Conservation (phyloP, 176 grass and related monocot species). For the Calamus simplicifolius region DNA sequence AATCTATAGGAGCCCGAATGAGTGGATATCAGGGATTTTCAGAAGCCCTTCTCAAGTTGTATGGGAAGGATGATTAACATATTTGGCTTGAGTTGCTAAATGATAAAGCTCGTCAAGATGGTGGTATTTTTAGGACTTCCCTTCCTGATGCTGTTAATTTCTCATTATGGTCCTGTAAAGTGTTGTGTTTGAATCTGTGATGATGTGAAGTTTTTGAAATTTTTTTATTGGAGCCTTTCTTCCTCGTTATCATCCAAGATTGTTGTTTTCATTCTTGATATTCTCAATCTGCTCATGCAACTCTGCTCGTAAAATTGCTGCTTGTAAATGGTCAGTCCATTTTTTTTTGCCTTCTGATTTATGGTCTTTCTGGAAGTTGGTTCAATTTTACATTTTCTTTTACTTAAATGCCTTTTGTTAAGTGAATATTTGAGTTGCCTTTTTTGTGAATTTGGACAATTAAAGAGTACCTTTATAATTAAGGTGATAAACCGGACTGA, state of each 20-base stretch:
- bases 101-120: slow-evolving; percentile 7
- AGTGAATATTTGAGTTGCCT: too few relatives aligned
- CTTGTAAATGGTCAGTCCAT: neutral
- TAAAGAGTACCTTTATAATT: too few relatives aligned
- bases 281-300: too few relatives aligned
- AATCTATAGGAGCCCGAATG: neutral
- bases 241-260: neutral
- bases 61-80: slow-evolving; percentile 16
- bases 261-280: neutral
- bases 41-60: neutral
- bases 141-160: too few relatives aligned
- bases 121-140: slow-evolving; percentile 4
- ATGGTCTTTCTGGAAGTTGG: too few relatives aligned
- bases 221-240: neutral
- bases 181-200: too few relatives aligned
- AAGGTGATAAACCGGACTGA: too few relatives aligned
- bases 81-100: slow-evolving; percentile 15
- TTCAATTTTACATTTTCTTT: too few relatives aligned
- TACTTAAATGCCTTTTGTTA: too few relatives aligned
- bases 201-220: too few relatives aligned
- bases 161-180: too few relatives aligned
- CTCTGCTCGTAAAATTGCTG: neutral
- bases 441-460: too few relatives aligned
- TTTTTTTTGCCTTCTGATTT: neutral
- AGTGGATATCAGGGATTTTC: neutral